Conservation (phyloP, 1,284 basidiomycete species). For the Pseudozyma flocculosa region DNA sequence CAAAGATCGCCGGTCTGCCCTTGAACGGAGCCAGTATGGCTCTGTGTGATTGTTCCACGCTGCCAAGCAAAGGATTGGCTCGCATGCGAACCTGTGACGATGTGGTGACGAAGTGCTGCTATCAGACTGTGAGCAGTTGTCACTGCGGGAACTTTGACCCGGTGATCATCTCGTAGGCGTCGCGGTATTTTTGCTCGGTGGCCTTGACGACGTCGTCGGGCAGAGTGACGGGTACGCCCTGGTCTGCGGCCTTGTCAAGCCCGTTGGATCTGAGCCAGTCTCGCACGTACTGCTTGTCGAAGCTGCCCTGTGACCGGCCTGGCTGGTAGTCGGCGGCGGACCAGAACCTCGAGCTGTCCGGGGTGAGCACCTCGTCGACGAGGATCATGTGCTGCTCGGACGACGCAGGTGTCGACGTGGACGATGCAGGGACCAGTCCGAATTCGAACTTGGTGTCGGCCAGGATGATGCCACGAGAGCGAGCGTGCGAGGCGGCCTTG, state of each 20-base stretch:
- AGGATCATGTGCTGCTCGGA: conserved; percentile 68
- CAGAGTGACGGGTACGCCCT: conserved; percentile 43
- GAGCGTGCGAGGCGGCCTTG: conserved; percentile 76
- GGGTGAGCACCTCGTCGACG: conserved; percentile 93
- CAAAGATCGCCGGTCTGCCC: no score
- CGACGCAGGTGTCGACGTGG: no score
- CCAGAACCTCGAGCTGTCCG: conserved; percentile 98
- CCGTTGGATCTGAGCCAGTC: conserved; percentile 67
- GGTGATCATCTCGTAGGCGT: conserved; percentile 52
- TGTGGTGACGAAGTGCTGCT: no score
- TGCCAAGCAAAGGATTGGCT: no score
- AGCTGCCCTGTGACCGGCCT: conserved; percentile 80
- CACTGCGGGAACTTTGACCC: conserved; percentile 27
- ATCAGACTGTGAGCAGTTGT: no score
- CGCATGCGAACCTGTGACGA: no score
- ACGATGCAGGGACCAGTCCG: conserved; percentile 66
- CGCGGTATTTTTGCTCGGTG: conserved; percentile 52
- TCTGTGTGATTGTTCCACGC: no score
- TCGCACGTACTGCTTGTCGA: conserved; percentile 94
- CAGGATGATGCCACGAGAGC: conserved; percentile 79
- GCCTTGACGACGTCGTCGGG: conserved; percentile 48
- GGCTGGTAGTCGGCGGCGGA: conserved; percentile 72
- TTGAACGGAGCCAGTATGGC: no score
- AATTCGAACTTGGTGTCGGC: conserved; percentile 95
- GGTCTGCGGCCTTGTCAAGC: conserved; percentile 44